phyloP scores from a whole-genome alignment of 768 basidiomycete species.

The Chlorophyllum brunneum region DNA sequence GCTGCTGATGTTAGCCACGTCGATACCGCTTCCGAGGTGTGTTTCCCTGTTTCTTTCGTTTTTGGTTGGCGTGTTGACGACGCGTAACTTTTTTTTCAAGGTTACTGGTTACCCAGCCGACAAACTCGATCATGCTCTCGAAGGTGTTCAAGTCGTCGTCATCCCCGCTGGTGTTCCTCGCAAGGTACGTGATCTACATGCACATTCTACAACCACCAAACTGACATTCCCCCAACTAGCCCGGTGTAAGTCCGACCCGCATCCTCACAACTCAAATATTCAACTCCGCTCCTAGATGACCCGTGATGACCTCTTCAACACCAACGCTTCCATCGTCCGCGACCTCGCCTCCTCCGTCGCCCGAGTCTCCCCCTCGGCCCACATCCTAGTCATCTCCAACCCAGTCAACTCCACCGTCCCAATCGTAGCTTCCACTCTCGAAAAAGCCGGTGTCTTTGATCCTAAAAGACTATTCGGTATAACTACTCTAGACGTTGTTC shows the following conservation, averaged over 20 bases:
- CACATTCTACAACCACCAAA: slow-evolving; percentile 1
- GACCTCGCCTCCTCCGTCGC: slow-evolving; percentile 89
- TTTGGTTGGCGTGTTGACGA: neutral
- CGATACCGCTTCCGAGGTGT: slow-evolving; percentile 77
- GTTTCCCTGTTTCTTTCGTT: slow-evolving; percentile 20
- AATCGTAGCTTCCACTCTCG: slow-evolving; percentile 88
- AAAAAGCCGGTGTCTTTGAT: slow-evolving; percentile 91
- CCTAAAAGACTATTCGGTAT: slow-evolving; percentile 90
- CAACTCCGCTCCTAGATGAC: slow-evolving; percentile 61
- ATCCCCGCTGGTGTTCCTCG: slow-evolving; percentile 99
- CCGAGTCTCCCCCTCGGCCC: slow-evolving; percentile 85
- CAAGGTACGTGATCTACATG: slow-evolving; percentile 58
- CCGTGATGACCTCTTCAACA: slow-evolving; percentile 96
- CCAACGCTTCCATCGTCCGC: slow-evolving; percentile 96
- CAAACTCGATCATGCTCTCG: slow-evolving; percentile 85
- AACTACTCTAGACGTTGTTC: slow-evolving; percentile 97
- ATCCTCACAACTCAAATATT: slow-evolving; percentile 3
- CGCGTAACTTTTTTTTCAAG: slow-evolving; percentile 31
- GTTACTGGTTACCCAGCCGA: slow-evolving; percentile 80
- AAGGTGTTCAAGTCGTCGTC: slow-evolving; percentile 88
- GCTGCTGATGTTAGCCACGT: slow-evolving; percentile 97
- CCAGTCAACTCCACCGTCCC: slow-evolving; percentile 98
- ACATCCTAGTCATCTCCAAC: slow-evolving; percentile 97
- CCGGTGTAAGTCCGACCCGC: slow-evolving; percentile 61
- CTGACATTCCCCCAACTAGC: slow-evolving; percentile 47